Conservation (phyloP, 2,329 filamentous ascomycete genomes). For the Aspergillus hiratsukae region DNA sequence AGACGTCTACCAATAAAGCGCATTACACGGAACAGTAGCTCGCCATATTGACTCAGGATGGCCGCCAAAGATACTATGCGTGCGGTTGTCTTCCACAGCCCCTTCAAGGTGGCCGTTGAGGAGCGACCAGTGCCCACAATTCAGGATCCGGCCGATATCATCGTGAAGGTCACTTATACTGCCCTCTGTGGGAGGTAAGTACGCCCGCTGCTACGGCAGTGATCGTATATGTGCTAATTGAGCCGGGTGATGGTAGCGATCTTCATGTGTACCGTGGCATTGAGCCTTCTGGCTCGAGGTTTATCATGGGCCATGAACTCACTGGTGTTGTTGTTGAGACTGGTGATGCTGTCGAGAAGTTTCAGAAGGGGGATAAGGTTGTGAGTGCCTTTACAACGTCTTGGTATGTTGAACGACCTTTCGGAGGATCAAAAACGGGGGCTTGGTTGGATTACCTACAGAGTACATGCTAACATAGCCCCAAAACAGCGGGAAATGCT, state of each 20-base stretch:
- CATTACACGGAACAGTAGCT: not conserved
- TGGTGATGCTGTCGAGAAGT: constrained; percentile 62
- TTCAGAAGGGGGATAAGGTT: constrained; percentile 71
- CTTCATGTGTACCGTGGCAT: constrained; percentile 83
- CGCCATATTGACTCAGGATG: constrained; percentile 20
- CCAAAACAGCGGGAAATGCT: constrained; percentile 60
- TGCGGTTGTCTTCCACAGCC: constrained; percentile 81
- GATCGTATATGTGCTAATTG: not conserved
- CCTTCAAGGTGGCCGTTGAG: constrained; percentile 69
- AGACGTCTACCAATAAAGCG: not conserved
- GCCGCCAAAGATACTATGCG: constrained; percentile 61
- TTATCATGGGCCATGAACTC: constrained; percentile 77
- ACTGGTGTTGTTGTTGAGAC: constrained; percentile 68
- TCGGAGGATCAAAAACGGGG: not conserved
- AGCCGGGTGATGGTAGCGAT: constrained; percentile 53
- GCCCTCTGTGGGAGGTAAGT: constrained; percentile 81
- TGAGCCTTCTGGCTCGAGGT: constrained; percentile 61
- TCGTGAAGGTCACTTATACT: constrained; percentile 77
- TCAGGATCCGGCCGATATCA: constrained; percentile 66
- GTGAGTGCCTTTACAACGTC: constrained; percentile 80
- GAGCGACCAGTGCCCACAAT: constrained; percentile 74
- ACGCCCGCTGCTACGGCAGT: constrained; percentile 11
- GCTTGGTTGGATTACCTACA: not conserved
- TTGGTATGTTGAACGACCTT: too few relatives aligned
- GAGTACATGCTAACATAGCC: constrained; percentile 3